Base-by-base conservation (phyloP, 441 rosid genomes). In the Croton laevigatus region DNA sequence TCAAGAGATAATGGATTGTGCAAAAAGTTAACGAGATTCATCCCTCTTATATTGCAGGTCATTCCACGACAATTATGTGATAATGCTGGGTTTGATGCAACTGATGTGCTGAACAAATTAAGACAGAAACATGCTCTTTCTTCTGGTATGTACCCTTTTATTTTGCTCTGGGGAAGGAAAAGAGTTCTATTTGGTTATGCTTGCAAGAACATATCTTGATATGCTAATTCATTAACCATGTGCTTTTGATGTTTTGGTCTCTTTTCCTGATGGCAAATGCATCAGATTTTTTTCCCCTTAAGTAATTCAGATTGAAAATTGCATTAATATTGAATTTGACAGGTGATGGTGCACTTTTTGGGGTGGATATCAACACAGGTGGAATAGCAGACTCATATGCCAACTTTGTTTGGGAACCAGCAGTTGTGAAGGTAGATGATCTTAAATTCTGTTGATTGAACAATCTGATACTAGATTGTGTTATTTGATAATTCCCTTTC, bases 41-140 rank as follows among this genome's bases (percentile, higher is more conserved):
- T 66, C 57, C n/a, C 59, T 27, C 42, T 65, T 13, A 8, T 67
- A 44, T 64, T 84, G 70, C 86, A 96, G 99, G 91, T 96, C 67
- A 96, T 96, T 73, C 99, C 99, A 68, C 80, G 97, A 42, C 98
- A 96, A 70, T 86, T 96, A 54, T 96, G 99, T 78, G 98, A 96
- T 81, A 96, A 96, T 86, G 99, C 98, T 75, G 99, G 99, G 71
- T 96, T 91, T 83, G 99, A 93, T 86, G 94, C 97, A 42, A 96
- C 98, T 74, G 99, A 96, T 82, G 94, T 96, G 62, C 82, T 96
- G 81, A 96, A 93, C 86, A 96, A 96, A 87, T 75, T 96, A 66
- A 88, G 98, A 74, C 98, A 93, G 84, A 96, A 96, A 70, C 98
- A 96, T 81, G 94, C 96, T 17, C 89, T 89, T 71, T 89, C 90